These are phyloP conservation scores for Chalciporus chontae DNA, from an alignment of 768 basidiomycete genomes.

Conservation along the genomic window DNA sequence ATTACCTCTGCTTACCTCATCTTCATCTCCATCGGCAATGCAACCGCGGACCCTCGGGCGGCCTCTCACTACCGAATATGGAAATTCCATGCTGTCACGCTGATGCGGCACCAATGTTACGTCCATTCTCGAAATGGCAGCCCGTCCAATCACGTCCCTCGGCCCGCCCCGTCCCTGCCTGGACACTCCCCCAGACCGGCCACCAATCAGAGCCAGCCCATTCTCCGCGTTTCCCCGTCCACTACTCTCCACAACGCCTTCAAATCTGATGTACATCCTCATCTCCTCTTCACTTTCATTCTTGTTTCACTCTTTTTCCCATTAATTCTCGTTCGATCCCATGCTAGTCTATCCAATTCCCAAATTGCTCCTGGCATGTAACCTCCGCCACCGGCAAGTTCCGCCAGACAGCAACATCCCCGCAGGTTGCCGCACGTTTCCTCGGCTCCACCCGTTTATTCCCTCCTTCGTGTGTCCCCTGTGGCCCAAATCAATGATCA, in stretches of 20 bases:
- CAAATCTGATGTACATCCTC: background rate
- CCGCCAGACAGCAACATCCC: conserved; percentile 9
- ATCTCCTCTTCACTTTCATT: background rate
- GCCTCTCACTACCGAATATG: conserved; percentile 7
- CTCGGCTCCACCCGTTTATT: conserved; percentile 19
- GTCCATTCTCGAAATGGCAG: conserved; percentile 13
- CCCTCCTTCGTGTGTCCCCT: conserved; percentile 11
- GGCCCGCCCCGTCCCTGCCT: conserved; percentile 14
- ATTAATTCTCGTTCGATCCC: background rate
- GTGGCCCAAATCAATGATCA: background rate
- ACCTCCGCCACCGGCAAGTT: conserved; percentile 25
- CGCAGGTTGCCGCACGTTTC: background rate
- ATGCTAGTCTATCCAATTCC: background rate
- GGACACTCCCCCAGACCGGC: background rate
- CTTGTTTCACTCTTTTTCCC: background rate
- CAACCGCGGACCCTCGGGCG: conserved; percentile 34
- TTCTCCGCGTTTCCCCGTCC: background rate
- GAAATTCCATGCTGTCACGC: conserved; percentile 24
- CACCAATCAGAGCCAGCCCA: background rate
- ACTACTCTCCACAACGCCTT: background rate
- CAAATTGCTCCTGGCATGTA: conserved; percentile 8
- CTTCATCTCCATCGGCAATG: conserved; percentile 24
- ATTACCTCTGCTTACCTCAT: conserved; percentile 31
- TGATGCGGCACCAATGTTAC: conserved; percentile 26
- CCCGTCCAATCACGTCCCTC: conserved; percentile 8